Base-by-base conservation (phyloP, 2,329 filamentous ascomycete species). In the Aspergillus sp. region DNA sequence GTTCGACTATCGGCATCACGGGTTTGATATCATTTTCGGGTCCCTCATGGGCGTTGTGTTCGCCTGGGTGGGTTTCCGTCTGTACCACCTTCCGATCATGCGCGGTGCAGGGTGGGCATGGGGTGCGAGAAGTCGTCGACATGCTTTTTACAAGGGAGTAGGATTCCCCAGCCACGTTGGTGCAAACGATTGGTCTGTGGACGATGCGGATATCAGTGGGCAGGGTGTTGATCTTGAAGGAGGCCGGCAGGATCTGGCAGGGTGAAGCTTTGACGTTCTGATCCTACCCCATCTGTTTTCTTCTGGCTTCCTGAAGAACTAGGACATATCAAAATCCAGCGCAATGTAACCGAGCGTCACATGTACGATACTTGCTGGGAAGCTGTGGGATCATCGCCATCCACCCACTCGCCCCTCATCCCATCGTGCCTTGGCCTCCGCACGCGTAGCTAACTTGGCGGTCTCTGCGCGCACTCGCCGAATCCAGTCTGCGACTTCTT, bases 361-460 rank as follows among this genome's bases (percentile, higher is more conserved):
- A 10, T 7, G 11, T 3, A 29, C 4, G 25, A 29, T 29, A 6
- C 25, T 29, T 10, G 6, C 25, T 10, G 25, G 6, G 11, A 10
- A 10, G 25, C 25, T 10, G 9, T 11, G 25, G n/a, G 7, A 32
- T 84, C 77, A 93, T 65, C 93, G 83, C 94, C 94, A 97, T 1
- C 94, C 94, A 10, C 93, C 93, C 31, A 97, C 93, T 60, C 93
- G 81, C 20, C 93, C 91, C 73, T 97, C 93, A 69, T 97, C 94
- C 94, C 94, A 97, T 63, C 94, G 82, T 64, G 91, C 88, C 72
- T 92, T 96, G 60, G 90, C 83, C 76, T 97, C 94, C 66, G 87
- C 85, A 53, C 94, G 81, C 49, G 92, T 77, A 66, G 94, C 95
- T 56, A 87, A 87, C 52, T 88, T 76, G 62, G 88, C 88, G 67